Base-by-base conservation (phyloP, 352 stramenopile species). In the Lagenidium sp. region DNA sequence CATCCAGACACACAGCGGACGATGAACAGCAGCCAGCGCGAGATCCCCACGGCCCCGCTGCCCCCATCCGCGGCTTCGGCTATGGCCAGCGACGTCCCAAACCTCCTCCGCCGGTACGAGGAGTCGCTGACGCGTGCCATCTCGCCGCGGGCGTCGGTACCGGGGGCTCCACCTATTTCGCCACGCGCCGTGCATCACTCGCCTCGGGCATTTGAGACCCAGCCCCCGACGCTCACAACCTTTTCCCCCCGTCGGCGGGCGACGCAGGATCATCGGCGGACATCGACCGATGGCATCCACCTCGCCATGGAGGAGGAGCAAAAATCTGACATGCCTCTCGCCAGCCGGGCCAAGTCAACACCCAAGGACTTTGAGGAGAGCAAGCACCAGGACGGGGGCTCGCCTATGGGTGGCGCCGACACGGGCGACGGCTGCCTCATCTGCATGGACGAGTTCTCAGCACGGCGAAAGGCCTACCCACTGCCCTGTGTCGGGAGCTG, bases 371-470 rank as follows among this genome's bases (percentile, higher is more conserved):
- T n/a, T n/a, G n/a, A 28, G 30, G 39, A 47, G 6, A 31, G 31
- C 16, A 28, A 54, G 11, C 43, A 55, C n/a, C 54, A 64, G 32
- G 55, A 63, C 32, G 28, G 40, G 15, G 31, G 37, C 10, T 50
- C 51, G 3, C 55, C 52, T 18, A 19, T 55, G 6, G n/a, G n/a
- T n/a, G n/a, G n/a, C n/a, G n/a, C n/a, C n/a, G 58, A 72, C 23
- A 47, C 47, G 39, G 55, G 44, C 11, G 62, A 73, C 32, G 74
- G 76, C 10, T 91, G 81, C 52, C 46, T 94, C 4, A 94, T 94
- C 41, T 94, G 81, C 42, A 94, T 94, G 81, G 81, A 94, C 53
- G 79, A 94, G 55, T 94, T 94, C 68, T 87, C 78, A 30, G 76
- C 72, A 15, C 58, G 79, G 36, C 70, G 81, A 15, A 88, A 88